Evolutionary conservation across 805 yeast genomes (phyloP), one percentile per base, ranked within the genome.

Genomic region (Ogataea nakhonphanomensis): DNA sequence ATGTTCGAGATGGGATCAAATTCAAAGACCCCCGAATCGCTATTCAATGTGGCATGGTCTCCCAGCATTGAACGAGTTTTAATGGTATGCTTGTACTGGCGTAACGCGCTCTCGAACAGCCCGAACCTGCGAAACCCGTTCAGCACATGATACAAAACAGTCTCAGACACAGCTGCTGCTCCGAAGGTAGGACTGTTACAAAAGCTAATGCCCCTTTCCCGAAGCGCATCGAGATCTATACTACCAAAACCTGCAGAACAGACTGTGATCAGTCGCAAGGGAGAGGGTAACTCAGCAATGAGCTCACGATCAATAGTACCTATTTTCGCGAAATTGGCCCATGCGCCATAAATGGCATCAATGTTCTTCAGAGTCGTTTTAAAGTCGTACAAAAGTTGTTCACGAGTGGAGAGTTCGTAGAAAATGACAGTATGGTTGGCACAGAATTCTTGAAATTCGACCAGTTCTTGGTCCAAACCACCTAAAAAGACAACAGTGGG

Each of bases 131-230:
- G 69, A 64, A 81, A 81, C 15, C 78, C 71, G 27, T 78, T 70
- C 42, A 84, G 57, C 0, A 84, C 65, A 48, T 80, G 69, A 53
- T 65, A 72, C 32, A 83, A 62, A 3, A 81, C 91, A 43, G 80
- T 63, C 47, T 85, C 95, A 3, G 90, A 84, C 21, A 85, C 95
- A 11, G 84, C 81, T 29, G 69, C 76, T 1, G 84, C 76, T 0
- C 83, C 78, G 28, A 69, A 64, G 8, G 73, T 64, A 44, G 85
- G 74, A 40, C 79, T 79, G 54, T 85, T 81, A 44, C 84, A 76
- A 44, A 85, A 66, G 7, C 64, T 53, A 21, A 85, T 74, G 10
- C 71, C 73, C 37, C 35, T 35, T 7, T 28, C 39, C 49, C 49
- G 50, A 61, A 76, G 52, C 7, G 50, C 59, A 5, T 44, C 44